Evolutionary conservation across 345 rosid species (phyloP).

Genomic region (Acer saccharum): DNA sequence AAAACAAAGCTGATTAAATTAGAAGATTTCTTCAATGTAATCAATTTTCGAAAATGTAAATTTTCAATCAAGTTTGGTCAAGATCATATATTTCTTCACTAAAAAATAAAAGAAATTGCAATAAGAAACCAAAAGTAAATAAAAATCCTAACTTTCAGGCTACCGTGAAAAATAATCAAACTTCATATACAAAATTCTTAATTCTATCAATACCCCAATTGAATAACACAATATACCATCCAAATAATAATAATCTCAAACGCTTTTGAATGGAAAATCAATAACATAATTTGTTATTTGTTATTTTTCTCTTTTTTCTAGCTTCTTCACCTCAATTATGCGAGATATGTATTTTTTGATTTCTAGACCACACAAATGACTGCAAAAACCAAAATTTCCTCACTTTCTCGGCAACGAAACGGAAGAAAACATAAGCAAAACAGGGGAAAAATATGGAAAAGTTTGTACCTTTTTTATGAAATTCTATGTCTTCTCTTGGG

Average conservation of each 20-base stretch:
- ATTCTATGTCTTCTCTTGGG: too few species aligned
- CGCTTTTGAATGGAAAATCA: not conserved
- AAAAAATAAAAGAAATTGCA: too few species aligned
- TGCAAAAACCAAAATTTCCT: not conserved
- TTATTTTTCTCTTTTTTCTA: not conserved
- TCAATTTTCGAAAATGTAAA: not conserved
- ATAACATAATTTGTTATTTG: not conserved
- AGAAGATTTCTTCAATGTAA: not conserved
- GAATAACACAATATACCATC: too few species aligned
- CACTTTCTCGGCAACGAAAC: conserved; percentile 9
- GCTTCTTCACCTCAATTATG: not conserved
- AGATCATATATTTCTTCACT: not conserved
- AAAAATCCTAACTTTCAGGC: too few species aligned
- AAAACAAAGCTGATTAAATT: conserved; percentile 1
- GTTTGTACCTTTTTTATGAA: conserved; percentile 16
- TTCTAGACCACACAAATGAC: not conserved
- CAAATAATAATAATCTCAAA: not conserved
- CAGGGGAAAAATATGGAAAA: not conserved
- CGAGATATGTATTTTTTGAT: not conserved
- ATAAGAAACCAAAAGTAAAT: not conserved
- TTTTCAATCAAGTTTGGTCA: not conserved
- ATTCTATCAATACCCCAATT: not conserved
- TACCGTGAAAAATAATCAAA: too few species aligned
- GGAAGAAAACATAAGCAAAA: not conserved
- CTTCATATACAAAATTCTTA: too few species aligned